These are phyloP conservation scores for Trichoderma polysporum DNA, from an alignment of 2,329 filamentous ascomycete genomes.

Conservation along the genomic window DNA sequence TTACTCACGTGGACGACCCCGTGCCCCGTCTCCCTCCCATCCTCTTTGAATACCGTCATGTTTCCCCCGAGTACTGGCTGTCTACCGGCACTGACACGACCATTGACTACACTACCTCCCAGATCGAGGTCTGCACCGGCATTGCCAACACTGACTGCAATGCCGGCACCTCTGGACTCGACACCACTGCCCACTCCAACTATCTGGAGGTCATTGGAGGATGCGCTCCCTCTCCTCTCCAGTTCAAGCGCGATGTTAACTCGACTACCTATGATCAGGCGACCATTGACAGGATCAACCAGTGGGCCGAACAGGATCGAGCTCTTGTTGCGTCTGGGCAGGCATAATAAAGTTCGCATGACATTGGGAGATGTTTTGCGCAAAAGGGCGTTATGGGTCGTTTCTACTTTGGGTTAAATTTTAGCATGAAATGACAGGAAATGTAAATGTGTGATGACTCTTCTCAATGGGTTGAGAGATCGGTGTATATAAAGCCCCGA, in stretches of 20 bases:
- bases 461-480: background rate
- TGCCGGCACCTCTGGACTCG: slow-evolving; percentile 46
- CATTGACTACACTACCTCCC: slow-evolving; percentile 38
- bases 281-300: slow-evolving; percentile 39
- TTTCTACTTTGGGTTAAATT: background rate
- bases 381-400: background rate
- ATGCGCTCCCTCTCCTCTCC: slow-evolving; percentile 36
- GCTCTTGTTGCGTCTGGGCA: slow-evolving; percentile 27
- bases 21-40: slow-evolving; percentile 66
- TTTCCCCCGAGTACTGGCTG: slow-evolving; percentile 70
- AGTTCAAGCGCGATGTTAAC: slow-evolving; percentile 30
- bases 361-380: background rate
- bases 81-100: slow-evolving; percentile 36
- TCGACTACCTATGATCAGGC: slow-evolving; percentile 35
- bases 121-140: slow-evolving; percentile 51
- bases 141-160: slow-evolving; percentile 51
- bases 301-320: slow-evolving; percentile 38
- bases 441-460: background rate
- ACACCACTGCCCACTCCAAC: slow-evolving; percentile 46
- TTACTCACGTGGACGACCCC: slow-evolving; percentile 67
- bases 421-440: background rate
- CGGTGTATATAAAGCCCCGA: background rate
- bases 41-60: slow-evolving; percentile 61
- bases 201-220: slow-evolving; percentile 49
- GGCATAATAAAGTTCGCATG: slow-evolving; percentile 12